Base-by-base conservation (phyloP, 73 alveolate species). In the Paramecium primaurelia region DNA sequence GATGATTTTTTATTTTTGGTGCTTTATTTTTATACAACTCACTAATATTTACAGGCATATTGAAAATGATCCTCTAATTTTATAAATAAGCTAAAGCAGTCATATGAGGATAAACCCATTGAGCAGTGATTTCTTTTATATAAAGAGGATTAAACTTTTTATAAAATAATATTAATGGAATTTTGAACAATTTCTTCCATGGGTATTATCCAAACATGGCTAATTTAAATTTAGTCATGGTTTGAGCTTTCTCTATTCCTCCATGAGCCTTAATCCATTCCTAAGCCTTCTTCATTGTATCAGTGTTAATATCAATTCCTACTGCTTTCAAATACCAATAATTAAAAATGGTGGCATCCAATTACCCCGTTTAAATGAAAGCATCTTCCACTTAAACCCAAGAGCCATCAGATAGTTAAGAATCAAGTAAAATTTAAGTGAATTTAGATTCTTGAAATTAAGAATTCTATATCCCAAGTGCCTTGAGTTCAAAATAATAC, bases 51-150 rank as follows among this genome's bases (percentile, higher is more conserved):
- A 49, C 93, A 20, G 64, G 40, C 4, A 86, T 88, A 34, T 60
- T 58, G 42, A 38, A 86, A 20, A 86, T 69, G 18, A 45, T 59
- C 59, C 86, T 59, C 36, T 59, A 30, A 37, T 60, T 37, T 37
- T 77, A 77, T 58, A 86, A 37, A 34, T 86, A 86, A 22, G 93
- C 93, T 18, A 86, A 59, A 32, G 93, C 93, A 18, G 93, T 86
- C 85, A 86, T 60, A 20, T 86, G 93, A 58, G 93, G 93, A 60
- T 86, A 86, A 12, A 86, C 93, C 93, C 93, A 86, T 59, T 86
- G 26, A 12, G 93, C 93, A 59, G 84, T 58, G 40, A 86, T 86
- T 40, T 86, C 87, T 30, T 86, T 86, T 40, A 86, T 77, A 12
- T 86, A 86, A 20, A 77, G 34, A 3, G 77, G 84, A 37, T 86